Evolutionary conservation across 2,329 filamentous ascomycete species (phyloP), one percentile per base, ranked within the genome.

Genomic region (Corinectria fuckeliana): DNA sequence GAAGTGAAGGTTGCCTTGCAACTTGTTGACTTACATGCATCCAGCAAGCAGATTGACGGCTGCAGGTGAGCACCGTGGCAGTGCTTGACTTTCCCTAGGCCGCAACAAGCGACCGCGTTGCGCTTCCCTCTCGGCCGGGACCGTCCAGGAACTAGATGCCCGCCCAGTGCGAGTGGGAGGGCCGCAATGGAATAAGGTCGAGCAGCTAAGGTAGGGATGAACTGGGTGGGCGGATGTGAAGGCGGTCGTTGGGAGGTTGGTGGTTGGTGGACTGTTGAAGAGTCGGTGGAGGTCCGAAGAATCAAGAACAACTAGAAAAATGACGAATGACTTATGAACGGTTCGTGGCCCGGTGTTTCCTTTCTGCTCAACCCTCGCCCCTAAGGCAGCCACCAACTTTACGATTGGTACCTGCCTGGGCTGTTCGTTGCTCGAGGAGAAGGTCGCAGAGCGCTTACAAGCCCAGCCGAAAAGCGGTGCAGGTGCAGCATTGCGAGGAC

Each of bases 1-100:
- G 32, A 36, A 16, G n/a, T n/a, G 32, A 36, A 38, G 23, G 48
- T 36, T 30, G 32, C 54, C 54, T 36, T 36, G 32, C 3, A 28
- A 26, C 2, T 28, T 14, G 14, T 58, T 49, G 56, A 54, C 56
- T 54, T 58, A 44, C 44, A 54, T 58, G 56, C 56, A 58, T 54
- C 56, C 25, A 49, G 49, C 34, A 53, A 49, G 49, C 34, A 53
- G 50, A 52, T 58, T 58, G 55, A 58, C 36, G 54, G 54, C 54
- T 56, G 47, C 54, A 39, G 39, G 39, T 50, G 47, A n/a, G n/a
- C n/a, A n/a, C n/a, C 30, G 28, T 23, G 28, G 47, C 21, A 47
- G n/a, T n/a, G n/a, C 53, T 30, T 20, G 21, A 38, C 34, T 51
- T 47, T 50, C 42, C 20, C 36, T 42, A 47, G 36, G 53, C 50